These are phyloP conservation scores for Fusarium globosum DNA, from an alignment of 2,329 filamentous ascomycete species.

Conservation along the genomic window DNA sequence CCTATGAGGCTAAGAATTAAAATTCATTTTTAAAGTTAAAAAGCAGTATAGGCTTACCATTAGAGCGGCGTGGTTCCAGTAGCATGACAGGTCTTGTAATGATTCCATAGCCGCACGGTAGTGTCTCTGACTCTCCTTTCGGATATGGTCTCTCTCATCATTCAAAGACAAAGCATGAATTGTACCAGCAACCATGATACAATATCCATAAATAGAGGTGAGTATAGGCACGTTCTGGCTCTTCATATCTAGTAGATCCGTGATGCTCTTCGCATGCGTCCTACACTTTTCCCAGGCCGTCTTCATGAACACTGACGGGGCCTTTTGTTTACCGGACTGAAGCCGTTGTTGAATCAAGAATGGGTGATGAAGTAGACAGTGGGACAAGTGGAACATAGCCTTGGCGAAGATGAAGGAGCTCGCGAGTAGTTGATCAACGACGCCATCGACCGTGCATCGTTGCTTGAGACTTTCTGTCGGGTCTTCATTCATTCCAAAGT, in stretches of 20 bases:
- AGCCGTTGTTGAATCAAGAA: constrained; percentile 11
- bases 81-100: background rate
- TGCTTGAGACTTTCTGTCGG: background rate
- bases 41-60: constrained; percentile 1
- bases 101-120: constrained; percentile 2
- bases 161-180: constrained; percentile 21
- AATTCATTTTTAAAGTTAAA: no score
- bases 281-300: constrained; percentile 11
- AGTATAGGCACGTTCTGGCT: constrained; percentile 12
- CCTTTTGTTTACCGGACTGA: constrained; percentile 7
- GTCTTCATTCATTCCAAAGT: constrained; percentile 13
- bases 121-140: background rate
- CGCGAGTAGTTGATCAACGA: background rate
- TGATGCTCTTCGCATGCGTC: constrained; percentile 6
- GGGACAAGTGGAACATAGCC: constrained; percentile 15
- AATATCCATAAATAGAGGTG: constrained; percentile 18
- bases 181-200: constrained; percentile 19
- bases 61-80: constrained; percentile 13
- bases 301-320: constrained; percentile 12
- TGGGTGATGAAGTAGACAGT: constrained; percentile 15
- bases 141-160: constrained; percentile 3
- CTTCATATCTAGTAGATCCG: background rate
- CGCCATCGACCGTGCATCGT: background rate
- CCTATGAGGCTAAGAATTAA: background rate
- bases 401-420: constrained; percentile 21